A percentile compares a stretch with the other conserved stretches of the same genome.
Conservation (phyloP, 192 early-diverging fungal species). For the Gaertneriomyces semiglobifer region DNA sequence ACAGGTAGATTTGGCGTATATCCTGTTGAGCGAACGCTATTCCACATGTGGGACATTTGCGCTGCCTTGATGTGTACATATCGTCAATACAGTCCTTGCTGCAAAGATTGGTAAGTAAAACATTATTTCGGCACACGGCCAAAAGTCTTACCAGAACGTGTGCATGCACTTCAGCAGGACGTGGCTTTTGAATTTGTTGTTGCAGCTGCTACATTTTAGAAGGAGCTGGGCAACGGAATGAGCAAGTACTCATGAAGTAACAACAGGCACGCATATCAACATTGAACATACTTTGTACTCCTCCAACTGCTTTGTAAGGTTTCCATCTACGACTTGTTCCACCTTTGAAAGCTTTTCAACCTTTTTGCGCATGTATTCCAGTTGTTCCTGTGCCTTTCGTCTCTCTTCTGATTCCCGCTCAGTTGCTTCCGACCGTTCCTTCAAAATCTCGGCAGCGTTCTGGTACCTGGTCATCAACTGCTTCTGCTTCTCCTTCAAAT, state of each 20-base stretch:
- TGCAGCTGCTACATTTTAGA: conserved; percentile 88
- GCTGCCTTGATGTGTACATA: conserved; percentile 78
- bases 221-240: conserved; percentile 55
- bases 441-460: conserved; percentile 38
- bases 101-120: not conserved
- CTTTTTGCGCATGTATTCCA: conserved; percentile 53
- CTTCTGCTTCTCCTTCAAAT: conserved; percentile 62
- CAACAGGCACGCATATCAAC: not conserved
- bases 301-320: conserved; percentile 52
- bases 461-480: conserved; percentile 52
- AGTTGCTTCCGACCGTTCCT: too few relatives aligned
- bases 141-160: conserved; percentile 70
- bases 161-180: conserved; percentile 88
- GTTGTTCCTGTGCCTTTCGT: conserved; percentile 56
- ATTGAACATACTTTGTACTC: conserved; percentile 48
- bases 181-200: conserved; percentile 79
- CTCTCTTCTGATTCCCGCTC: too few relatives aligned
- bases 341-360: conserved; percentile 64
- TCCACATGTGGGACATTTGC: conserved; percentile 90
- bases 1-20: conserved; percentile 77
- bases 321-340: conserved; percentile 50
- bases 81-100: conserved; percentile 84
- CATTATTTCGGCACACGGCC: too few relatives aligned
- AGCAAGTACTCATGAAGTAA: not conserved
- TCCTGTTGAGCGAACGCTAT: conserved; percentile 80